Evolutionary conservation across 768 basidiomycete genomes (phyloP).

Genomic region (Lactifluus echinatus): DNA sequence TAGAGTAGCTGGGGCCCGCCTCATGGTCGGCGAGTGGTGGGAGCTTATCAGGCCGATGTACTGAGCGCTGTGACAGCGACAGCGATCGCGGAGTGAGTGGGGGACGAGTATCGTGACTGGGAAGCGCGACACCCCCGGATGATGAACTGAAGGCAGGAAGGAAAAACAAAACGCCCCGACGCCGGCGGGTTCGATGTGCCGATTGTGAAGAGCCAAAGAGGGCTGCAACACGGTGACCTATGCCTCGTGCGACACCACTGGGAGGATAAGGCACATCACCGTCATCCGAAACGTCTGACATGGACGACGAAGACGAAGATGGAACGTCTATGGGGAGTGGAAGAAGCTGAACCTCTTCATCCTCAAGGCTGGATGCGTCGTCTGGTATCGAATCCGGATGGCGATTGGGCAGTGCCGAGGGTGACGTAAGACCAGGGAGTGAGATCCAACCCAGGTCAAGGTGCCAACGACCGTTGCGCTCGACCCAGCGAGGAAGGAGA

Average conservation of each 20-base stretch:
- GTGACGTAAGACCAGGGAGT: conserved; percentile 28
- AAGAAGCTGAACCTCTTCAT: conserved; percentile 40
- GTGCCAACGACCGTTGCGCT: conserved; percentile 64
- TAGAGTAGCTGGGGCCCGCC: not conserved
- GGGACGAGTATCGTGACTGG: not conserved
- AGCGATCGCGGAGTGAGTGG: conserved; percentile 1
- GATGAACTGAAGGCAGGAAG: conserved; percentile 61
- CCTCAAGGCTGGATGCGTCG: conserved; percentile 26
- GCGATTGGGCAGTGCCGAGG: not conserved
- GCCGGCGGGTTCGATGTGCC: conserved; percentile 27
- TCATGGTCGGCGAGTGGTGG: not conserved
- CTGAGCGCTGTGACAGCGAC: conserved; percentile 10
- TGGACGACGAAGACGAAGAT: conserved; percentile 46
- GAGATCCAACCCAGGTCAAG: conserved; percentile 57
- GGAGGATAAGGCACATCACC: conserved; percentile 36
- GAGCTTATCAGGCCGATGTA: conserved; percentile 12
- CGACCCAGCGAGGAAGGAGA: conserved; percentile 64
- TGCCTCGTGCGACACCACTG: conserved; percentile 41
- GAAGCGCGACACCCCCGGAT: conserved; percentile 26
- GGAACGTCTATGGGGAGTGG: conserved; percentile 56
- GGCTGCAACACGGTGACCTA: conserved; percentile 47
- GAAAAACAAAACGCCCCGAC: conserved; percentile 62
- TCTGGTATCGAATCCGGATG: not conserved
- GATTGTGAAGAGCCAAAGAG: conserved; percentile 28
- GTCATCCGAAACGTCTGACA: conserved; percentile 39